phyloP scores from a whole-genome alignment of 108 stramenopile genomes.

The Cyclostephanos tholiformis region DNA sequence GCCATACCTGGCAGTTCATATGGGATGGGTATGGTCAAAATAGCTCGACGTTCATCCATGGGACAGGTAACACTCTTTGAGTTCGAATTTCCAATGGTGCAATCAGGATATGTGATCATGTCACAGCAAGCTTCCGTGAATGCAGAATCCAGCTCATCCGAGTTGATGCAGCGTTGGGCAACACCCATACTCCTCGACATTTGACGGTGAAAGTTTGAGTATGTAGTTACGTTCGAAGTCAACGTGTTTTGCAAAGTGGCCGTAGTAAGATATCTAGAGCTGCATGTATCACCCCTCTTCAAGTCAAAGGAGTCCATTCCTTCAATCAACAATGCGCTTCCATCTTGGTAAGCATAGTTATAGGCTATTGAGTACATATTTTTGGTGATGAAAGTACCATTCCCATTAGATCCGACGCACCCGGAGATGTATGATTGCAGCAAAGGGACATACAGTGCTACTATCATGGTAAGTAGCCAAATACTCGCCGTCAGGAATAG shows the following conservation, averaged over 20 bases:
- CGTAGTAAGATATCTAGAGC: conserved; percentile 34
- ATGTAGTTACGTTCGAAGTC: conserved; percentile 38
- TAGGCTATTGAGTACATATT: conserved; percentile 55
- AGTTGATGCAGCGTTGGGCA: conserved; percentile 42
- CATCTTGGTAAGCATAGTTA: conserved; percentile 60
- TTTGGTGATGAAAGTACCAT: conserved; percentile 52
- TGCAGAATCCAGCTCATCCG: conserved; percentile 20
- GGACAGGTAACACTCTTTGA: conserved; percentile 30
- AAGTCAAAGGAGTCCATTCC: conserved; percentile 52
- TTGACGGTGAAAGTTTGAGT: conserved; percentile 35
- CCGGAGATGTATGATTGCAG: conserved; percentile 42
- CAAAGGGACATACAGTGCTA: conserved; percentile 38
- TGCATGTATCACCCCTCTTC: conserved; percentile 50
- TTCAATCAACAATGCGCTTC: conserved; percentile 44
- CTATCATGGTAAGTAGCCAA: conserved; percentile 31
- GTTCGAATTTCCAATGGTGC: neutral
- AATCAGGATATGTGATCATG: conserved; percentile 39
- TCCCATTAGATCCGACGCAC: conserved; percentile 29
- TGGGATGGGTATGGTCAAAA: conserved; percentile 34
- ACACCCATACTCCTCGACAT: conserved; percentile 36
- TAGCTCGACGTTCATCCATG: conserved; percentile 40
- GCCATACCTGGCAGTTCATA: conserved; percentile 45
- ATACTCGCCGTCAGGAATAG: conserved; percentile 28
- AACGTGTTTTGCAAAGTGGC: conserved; percentile 45
- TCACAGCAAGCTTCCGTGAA: conserved; percentile 51